Base-by-base conservation (phyloP, 805 yeast genomes). In the Starmera amethionina region DNA sequence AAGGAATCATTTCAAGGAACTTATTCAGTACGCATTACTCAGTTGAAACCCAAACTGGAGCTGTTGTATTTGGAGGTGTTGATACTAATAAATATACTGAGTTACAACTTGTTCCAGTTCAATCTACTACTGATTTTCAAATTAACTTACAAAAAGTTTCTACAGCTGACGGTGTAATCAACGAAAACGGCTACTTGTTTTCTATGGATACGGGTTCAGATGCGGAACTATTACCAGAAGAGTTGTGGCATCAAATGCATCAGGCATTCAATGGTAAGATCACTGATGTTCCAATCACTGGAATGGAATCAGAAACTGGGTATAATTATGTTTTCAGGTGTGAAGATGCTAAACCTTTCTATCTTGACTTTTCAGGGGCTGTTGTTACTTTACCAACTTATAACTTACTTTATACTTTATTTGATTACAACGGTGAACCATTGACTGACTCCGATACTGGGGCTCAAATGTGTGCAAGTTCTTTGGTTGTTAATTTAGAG, bases 271-370 rank as follows among this genome's bases (percentile, higher is more conserved):
- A 45, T 10, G 50, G 46, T 33, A 14, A 32, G 25, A 4, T 35
- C 9, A 32, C 22, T 11, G 15, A 40, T 34, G n/a, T 35, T 42
- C 18, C 32, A 28, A 4, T 25, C 36, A n/a, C 18, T 12, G 70
- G 72, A 32, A 60, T 54, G 18, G 31, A 30, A 11, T 47, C 53
- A 14, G 45, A 64, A 32, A 58, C 56, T 48, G 51, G 52, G 2
- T 70, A 65, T 12, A 54, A 60, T 6, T 71, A 70, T 46, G 37
- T 55, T 15, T 49, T 53, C 44, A 54, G 50, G 35, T 52, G 56
- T 40, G 27, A 40, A 10, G 27, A 45, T 32, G 50, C 54, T 3
- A 33, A 37, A 13, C 39, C 47, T 1, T 18, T 52, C 9, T 32
- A 30, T 8, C 35, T 52, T 3, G 40, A 44, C 36, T 44, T 52